Conservation (phyloP, 441 rosid genomes). For the Croton setiger region DNA sequence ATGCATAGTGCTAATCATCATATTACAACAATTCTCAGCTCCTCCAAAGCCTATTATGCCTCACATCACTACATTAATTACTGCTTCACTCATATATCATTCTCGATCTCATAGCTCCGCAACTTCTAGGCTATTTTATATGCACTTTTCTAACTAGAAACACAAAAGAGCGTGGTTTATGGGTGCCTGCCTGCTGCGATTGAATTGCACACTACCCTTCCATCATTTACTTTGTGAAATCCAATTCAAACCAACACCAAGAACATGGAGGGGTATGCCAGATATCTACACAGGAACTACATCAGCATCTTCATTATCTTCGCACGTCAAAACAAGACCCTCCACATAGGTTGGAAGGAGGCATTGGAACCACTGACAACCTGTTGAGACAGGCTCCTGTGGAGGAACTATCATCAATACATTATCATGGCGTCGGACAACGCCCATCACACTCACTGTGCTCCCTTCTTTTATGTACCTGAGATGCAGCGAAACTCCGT, state of each 20-base stretch:
- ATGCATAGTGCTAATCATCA: neutral
- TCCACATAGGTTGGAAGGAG: conserved; percentile 74
- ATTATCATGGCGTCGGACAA: conserved; percentile 78
- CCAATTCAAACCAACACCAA: conserved; percentile 21
- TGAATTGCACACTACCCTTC: neutral
- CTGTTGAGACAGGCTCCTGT: conserved; percentile 63
- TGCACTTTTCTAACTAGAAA: conserved; percentile 20
- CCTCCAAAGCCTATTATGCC: neutral
- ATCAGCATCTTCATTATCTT: conserved; percentile 66
- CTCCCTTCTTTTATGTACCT: conserved; percentile 92
- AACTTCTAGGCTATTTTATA: conserved; percentile 16
- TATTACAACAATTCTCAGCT: conserved; percentile 8
- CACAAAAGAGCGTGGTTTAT: neutral
- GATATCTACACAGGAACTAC: conserved; percentile 69
- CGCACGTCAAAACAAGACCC: conserved; percentile 72
- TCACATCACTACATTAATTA: neutral
- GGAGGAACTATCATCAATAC: conserved; percentile 84
- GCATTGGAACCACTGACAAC: conserved; percentile 74
- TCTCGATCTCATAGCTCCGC: conserved; percentile 12
- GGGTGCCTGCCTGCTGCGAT: neutral
- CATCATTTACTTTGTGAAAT: conserved; percentile 21
- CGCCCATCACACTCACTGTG: conserved; percentile 91
- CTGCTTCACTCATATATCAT: conserved; percentile 7
- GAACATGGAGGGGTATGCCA: neutral
- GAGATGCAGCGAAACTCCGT: conserved; percentile 20